phyloP scores from a whole-genome alignment of 306 rosid genomes.

The Vigna unguiculata region DNA sequence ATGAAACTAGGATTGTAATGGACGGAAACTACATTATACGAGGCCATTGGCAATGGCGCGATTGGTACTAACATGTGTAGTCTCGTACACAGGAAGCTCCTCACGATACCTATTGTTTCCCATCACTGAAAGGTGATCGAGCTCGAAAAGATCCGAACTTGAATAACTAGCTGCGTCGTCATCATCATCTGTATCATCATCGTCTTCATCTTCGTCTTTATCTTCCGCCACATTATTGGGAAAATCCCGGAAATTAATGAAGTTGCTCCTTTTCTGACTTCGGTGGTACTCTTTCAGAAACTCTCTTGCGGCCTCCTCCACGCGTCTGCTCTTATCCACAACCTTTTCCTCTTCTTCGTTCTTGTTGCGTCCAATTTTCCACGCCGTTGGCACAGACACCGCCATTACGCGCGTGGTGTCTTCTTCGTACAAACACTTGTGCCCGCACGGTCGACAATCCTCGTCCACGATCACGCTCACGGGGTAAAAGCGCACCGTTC shows the following conservation, averaged over 20 bases:
- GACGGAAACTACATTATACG: constrained; percentile 47
- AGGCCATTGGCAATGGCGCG: constrained; percentile 75
- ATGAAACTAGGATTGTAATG: not conserved
- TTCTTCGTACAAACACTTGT: constrained; percentile 60
- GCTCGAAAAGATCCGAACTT: constrained; percentile 98
- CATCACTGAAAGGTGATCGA: constrained; percentile 68
- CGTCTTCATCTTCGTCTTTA: constrained; percentile 28
- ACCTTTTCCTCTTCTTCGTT: constrained; percentile 45
- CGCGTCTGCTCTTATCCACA: constrained; percentile 47
- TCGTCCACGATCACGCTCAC: constrained; percentile 79
- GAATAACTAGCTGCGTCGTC: constrained; percentile 78
- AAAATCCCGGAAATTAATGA: constrained; percentile 42
- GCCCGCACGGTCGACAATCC: constrained; percentile 69
- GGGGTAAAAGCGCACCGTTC: constrained; percentile 83
- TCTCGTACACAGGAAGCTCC: constrained; percentile 94
- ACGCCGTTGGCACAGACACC: constrained; percentile 57
- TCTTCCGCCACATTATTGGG: constrained; percentile 2
- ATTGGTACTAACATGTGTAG: constrained; percentile 67
- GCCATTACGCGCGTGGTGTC: constrained; percentile 46
- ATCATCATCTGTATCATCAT: constrained; percentile 42
- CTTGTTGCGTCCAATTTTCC: constrained; percentile 68
- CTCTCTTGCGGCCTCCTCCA: constrained; percentile 60
- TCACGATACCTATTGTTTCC: constrained; percentile 60
- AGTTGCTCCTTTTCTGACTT: constrained; percentile 53
- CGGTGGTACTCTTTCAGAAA: constrained; percentile 62